Evolutionary conservation across 1,284 basidiomycete species (phyloP).

Genomic region (Ustilago curta): DNA sequence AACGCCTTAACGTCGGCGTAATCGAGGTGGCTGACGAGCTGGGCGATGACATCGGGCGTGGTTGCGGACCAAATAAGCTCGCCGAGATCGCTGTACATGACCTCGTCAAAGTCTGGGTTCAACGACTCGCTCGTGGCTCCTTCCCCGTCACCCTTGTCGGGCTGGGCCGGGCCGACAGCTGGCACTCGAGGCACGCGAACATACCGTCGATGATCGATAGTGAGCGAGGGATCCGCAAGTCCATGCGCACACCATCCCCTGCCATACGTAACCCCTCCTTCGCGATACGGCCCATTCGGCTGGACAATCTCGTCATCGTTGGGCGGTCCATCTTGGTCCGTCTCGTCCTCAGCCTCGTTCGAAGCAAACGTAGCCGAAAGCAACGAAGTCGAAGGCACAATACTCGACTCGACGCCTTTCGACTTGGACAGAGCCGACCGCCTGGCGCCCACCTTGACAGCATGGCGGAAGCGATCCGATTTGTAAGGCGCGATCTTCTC

Average conservation of each 20-base stretch:
- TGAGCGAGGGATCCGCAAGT: conserved; percentile 45
- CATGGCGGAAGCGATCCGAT: conserved; percentile 35
- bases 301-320: conserved; percentile 35
- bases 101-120: conserved; percentile 28
- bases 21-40: conserved; percentile 57
- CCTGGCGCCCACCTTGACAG: conserved; percentile 29
- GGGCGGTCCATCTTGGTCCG: neutral
- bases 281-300: conserved; percentile 53
- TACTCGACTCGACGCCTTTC: neutral
- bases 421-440: neutral
- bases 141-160: neutral
- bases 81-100: conserved; percentile 56
- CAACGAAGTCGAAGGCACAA: conserved; percentile 19
- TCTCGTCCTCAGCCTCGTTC: conserved; percentile 17
- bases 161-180: neutral
- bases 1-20: conserved; percentile 63
- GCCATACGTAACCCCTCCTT: conserved; percentile 56
- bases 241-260: conserved; percentile 58
- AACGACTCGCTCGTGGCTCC: neutral
- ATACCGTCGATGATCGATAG: conserved; percentile 41
- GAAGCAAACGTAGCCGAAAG: conserved; percentile 29
- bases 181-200: conserved; percentile 20
- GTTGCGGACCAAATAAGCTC: conserved; percentile 60
- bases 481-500: conserved; percentile 28
- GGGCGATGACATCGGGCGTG: conserved; percentile 53